A percentile compares a stretch with the other conserved stretches of the same genome.
Evolutionary conservation across 768 basidiomycete species (phyloP).

Genomic region (Podaxis pistillaris): DNA sequence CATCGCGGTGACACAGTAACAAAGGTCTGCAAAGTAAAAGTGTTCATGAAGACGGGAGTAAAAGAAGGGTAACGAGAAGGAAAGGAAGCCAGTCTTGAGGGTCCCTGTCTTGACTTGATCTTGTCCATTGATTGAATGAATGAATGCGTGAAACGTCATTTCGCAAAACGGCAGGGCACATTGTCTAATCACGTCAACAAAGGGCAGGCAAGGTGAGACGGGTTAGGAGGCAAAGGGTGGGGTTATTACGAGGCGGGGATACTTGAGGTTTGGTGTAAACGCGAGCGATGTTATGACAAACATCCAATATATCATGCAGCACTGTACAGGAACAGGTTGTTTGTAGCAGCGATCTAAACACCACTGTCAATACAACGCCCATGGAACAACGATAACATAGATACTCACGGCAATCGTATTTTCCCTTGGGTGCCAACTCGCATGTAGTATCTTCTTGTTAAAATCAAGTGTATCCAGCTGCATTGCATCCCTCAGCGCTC

Average conservation of each 20-base stretch:
- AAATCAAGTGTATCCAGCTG: slow-evolving; percentile 86
- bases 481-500: slow-evolving; percentile 75
- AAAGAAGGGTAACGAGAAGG: neutral
- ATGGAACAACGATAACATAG: neutral
- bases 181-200: slow-evolving; percentile 12
- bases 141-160: slow-evolving; percentile 7
- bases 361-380: slow-evolving; percentile 10
- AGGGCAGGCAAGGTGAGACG: neutral
- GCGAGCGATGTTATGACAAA: slow-evolving; percentile 2
- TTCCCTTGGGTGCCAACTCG: slow-evolving; percentile 97
- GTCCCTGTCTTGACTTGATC: slow-evolving; percentile 1
- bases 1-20: neutral
- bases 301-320: slow-evolving; percentile 47
- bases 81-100: neutral
- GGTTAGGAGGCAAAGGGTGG: neutral
- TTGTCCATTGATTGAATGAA: slow-evolving; percentile 13
- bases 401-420: slow-evolving; percentile 91
- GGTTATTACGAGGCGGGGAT: neutral
- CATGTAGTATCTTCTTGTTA: slow-evolving; percentile 96
- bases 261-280: neutral
- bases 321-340: slow-evolving; percentile 90
- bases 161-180: slow-evolving; percentile 1
- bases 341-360: slow-evolving; percentile 88
- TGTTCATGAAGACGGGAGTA: neutral
- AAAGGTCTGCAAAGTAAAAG: neutral